Percentiles rank a stretch among this genome's conserved stretches.
phyloP scores from a whole-genome alignment of 2,329 filamentous ascomycete species.

The Ceratocystis cacaofunesta region DNA sequence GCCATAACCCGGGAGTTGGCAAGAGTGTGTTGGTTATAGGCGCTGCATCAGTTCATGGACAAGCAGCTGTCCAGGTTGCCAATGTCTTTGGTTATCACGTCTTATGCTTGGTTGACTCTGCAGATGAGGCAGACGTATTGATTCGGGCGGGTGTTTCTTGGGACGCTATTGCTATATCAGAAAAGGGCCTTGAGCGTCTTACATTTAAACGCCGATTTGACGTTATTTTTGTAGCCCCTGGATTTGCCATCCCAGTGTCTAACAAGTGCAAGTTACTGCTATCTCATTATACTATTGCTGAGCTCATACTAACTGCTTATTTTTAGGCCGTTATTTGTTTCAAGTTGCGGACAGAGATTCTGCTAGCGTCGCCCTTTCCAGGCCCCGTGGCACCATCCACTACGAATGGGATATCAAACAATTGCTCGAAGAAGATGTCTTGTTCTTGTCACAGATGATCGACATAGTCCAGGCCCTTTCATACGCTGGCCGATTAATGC shows the following conservation, averaged over 20 bases:
- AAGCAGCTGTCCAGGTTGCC: slow-evolving; percentile 31
- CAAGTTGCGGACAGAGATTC: slow-evolving; percentile 1
- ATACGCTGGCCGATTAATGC: not conserved
- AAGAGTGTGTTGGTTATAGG: slow-evolving; percentile 10
- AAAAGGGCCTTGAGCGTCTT: not conserved
- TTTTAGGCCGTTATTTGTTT: slow-evolving; percentile 9
- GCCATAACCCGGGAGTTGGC: not conserved
- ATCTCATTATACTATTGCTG: not conserved
- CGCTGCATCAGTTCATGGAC: slow-evolving; percentile 24
- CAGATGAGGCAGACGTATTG: slow-evolving; percentile 28
- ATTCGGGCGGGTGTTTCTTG: slow-evolving; percentile 24
- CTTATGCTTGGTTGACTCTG: slow-evolving; percentile 27
- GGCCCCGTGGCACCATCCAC: not conserved
- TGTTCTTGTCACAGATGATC: slow-evolving; percentile 5
- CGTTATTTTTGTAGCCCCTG: not conserved
- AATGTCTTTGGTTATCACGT: slow-evolving; percentile 27
- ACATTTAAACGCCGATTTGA: not conserved
- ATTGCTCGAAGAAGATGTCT: slow-evolving; percentile 5
- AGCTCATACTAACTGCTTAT: not conserved
- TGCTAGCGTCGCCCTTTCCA: not conserved
- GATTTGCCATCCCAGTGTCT: slow-evolving; percentile 17
- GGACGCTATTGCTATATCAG: slow-evolving; percentile 25
- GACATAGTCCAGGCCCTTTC: slow-evolving; percentile 7
- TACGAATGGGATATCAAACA: slow-evolving; percentile 11
- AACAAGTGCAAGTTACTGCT: slow-evolving; percentile 23